Percentiles rank a stretch among this genome's conserved stretches.
phyloP scores from a whole-genome alignment of 768 basidiomycete genomes.

The Coprinopsis cinerea region DNA sequence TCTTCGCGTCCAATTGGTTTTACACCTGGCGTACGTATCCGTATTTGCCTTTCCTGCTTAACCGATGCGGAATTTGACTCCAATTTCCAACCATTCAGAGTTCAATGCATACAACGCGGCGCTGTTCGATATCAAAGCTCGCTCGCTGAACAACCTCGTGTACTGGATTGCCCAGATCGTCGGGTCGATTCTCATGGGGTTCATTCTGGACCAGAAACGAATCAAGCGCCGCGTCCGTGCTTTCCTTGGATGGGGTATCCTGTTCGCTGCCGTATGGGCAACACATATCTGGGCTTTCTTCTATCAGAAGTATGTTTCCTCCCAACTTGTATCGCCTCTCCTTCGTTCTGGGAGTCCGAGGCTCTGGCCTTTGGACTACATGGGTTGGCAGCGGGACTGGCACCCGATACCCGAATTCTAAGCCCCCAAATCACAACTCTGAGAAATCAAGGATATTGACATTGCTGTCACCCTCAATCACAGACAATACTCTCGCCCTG shows the following conservation, averaged over 20 bases:
- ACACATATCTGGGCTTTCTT: slow-evolving; percentile 74
- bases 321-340: background rate
- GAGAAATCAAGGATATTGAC: too few relatives aligned
- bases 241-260: slow-evolving; percentile 58
- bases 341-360: background rate
- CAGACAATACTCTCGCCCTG: slow-evolving; percentile 39
- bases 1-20: slow-evolving; percentile 81
- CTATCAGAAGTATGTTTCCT: slow-evolving; percentile 59
- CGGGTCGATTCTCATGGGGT: slow-evolving; percentile 66
- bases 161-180: slow-evolving; percentile 80
- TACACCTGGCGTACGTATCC: slow-evolving; percentile 72
- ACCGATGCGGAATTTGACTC: too few relatives aligned
- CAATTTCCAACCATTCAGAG: slow-evolving; percentile 36
- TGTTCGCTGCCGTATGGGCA: slow-evolving; percentile 58
- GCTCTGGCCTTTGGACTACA: background rate
- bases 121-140: slow-evolving; percentile 73
- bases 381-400: too few relatives aligned
- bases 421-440: too few relatives aligned
- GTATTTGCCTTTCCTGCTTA: too few relatives aligned
- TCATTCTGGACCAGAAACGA: slow-evolving; percentile 53
- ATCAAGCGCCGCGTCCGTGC: slow-evolving; percentile 65
- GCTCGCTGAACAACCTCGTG: slow-evolving; percentile 69
- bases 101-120: slow-evolving; percentile 79
- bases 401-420: too few relatives aligned
- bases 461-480: background rate